Percentiles rank a stretch among this genome's conserved stretches.
Conservation (phyloP, 352 stramenopile species). For the Pythium biforme region DNA sequence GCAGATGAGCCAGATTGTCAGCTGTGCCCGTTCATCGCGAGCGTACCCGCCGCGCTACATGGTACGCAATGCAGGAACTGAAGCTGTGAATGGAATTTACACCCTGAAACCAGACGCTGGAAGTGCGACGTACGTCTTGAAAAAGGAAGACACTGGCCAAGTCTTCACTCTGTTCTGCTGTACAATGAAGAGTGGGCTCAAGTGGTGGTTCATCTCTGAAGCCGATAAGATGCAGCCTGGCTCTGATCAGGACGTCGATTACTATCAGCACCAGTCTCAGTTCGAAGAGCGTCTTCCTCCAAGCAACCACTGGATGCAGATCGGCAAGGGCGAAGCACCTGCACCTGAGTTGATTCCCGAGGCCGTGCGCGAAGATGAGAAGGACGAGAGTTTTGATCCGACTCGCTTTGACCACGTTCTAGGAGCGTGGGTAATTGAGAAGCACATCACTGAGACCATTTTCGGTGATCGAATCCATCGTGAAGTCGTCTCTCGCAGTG, state of each 20-base stretch:
- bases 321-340: slow-evolving; percentile 66
- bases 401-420: slow-evolving; percentile 73
- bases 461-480: slow-evolving; percentile 89
- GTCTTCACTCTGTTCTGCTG: slow-evolving; percentile 96
- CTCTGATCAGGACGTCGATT: slow-evolving; percentile 98
- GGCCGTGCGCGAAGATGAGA: slow-evolving; percentile 51
- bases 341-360: slow-evolving; percentile 71
- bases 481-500: slow-evolving; percentile 83
- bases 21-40: slow-evolving; percentile 71
- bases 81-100: slow-evolving; percentile 94
- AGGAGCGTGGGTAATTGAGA: slow-evolving; percentile 66
- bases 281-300: slow-evolving; percentile 93
- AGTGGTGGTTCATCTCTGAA: slow-evolving; percentile 99
- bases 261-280: slow-evolving; percentile 97
- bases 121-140: slow-evolving; percentile 74
- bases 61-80: slow-evolving; percentile 88
- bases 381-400: slow-evolving; percentile 35
- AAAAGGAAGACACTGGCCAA: slow-evolving; percentile 65
- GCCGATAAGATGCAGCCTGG: slow-evolving; percentile 96
- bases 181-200: slow-evolving; percentile 97
- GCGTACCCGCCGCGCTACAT: slow-evolving; percentile 88
- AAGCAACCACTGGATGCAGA: slow-evolving; percentile 86
- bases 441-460: slow-evolving; percentile 81
- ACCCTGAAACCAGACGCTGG: slow-evolving; percentile 68
- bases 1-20: slow-evolving; percentile 92